Conservation (phyloP, 148 eudicot species). For the Rhododendron molle region DNA sequence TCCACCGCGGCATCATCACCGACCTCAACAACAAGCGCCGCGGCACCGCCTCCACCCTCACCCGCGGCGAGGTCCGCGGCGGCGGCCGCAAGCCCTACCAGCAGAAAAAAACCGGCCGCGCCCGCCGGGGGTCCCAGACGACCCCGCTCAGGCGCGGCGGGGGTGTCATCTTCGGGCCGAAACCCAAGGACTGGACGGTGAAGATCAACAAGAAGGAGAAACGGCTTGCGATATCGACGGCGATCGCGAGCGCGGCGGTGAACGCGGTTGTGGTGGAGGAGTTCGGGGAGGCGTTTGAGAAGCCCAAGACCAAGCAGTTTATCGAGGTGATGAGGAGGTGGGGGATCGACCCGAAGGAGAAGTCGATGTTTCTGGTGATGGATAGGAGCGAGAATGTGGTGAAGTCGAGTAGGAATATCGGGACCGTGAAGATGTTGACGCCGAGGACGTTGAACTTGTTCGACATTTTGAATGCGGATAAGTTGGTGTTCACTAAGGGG, state of each 20-base stretch:
- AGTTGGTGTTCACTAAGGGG: conserved; percentile 54
- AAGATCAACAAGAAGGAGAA: conserved; percentile 91
- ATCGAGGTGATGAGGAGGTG: conserved; percentile 66
- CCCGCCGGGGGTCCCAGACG: conserved; percentile 73
- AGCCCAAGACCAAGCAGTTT: conserved; percentile 89
- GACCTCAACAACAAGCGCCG: conserved; percentile 79
- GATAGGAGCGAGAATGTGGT: conserved; percentile 70
- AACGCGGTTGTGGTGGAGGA: conserved; percentile 72
- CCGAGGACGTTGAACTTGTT: conserved; percentile 86
- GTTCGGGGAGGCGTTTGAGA: conserved; percentile 58
- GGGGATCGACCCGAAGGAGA: conserved; percentile 83
- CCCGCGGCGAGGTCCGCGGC: conserved; percentile 86
- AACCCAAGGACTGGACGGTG: conserved; percentile 82
- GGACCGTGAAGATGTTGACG: conserved; percentile 80
- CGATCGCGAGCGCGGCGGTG: conserved; percentile 55
- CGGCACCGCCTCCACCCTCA: conserved; percentile 91
- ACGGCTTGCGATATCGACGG: conserved; percentile 77
- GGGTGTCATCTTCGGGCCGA: conserved; percentile 85
- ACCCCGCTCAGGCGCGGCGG: conserved; percentile 90
- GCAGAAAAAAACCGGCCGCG: conserved; percentile 87
- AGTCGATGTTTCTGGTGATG: conserved; percentile 61
- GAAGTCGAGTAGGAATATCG: conserved; percentile 78
- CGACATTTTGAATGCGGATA: conserved; percentile 77
- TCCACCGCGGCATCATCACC: conserved; percentile 83
- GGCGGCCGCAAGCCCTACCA: conserved; percentile 83